Evolutionary conservation across 257 asterid genomes (phyloP), one percentile per base, ranked within the genome.

Genomic region (Penstemon newberryi): DNA sequence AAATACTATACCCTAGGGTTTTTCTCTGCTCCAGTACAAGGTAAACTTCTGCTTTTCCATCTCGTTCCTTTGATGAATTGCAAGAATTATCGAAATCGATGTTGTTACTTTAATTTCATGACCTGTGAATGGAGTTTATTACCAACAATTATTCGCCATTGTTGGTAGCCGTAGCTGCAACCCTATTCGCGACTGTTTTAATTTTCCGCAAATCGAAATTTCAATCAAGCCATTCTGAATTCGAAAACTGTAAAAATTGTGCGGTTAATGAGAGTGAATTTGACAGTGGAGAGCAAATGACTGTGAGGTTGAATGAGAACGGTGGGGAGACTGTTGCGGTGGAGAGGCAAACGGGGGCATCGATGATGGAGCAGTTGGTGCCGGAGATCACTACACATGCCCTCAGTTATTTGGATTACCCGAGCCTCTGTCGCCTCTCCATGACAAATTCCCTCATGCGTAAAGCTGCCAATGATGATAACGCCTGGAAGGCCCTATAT

Each of bases 281-380:
- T 62, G 66, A 15, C 46, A 10, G 61, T 44, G 67, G 70, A 52
- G 80, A 40, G 73, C 80, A 62, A 49, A 78, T 65, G 83, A 49
- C 79, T 57, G 79, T 77, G 72, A 60, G 68, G 54, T 64, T 75
- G 60, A 81, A 33, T 7, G 67, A 80, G 75, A 73, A 67, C 18
- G 77, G 77, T 55, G 83, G 75, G 59, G 90, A 81, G 74, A 83
- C 33, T 25, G 33, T 66, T 74, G 71, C 78, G 60, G 75, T 64
- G 67, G 96, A 90, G 74, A 84, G 83, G 83, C 91, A 78, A 78
- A 78, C 89, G 0, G 98, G 95, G 59, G 91, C 91, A 13, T 91
- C 99, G 65, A 94, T 94, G 98, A 94, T 94, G 97, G 99, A 94
- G 83, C 98, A 89, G 75, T 66, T 94, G 82, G 97, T 94, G 77